A percentile compares a stretch with the other conserved stretches of the same genome.
Evolutionary conservation across 1,284 basidiomycete species (phyloP).

Genomic region (Afroboletus lepidellus): DNA sequence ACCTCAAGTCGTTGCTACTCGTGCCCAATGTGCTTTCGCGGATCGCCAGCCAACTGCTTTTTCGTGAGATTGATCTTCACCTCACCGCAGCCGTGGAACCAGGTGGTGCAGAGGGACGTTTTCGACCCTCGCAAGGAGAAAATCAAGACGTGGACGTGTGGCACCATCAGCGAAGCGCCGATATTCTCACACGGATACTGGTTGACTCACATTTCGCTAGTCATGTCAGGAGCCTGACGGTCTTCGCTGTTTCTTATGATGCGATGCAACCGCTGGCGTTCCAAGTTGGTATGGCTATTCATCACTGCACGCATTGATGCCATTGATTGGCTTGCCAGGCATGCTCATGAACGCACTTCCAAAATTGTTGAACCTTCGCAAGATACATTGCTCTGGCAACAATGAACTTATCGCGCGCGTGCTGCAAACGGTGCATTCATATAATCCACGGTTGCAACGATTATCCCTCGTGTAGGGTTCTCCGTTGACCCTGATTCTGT

Average conservation of each 20-base stretch:
- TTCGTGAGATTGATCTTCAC: slow-evolving; percentile 61
- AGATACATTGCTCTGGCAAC: slow-evolving; percentile 59
- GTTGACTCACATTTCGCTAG: slow-evolving; percentile 57
- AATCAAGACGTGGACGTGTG: slow-evolving; percentile 41
- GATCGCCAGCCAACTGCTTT: slow-evolving; percentile 65
- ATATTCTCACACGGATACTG: slow-evolving; percentile 66
- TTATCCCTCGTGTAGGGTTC: slow-evolving; percentile 51
- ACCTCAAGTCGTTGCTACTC: slow-evolving; percentile 61
- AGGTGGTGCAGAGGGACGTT: slow-evolving; percentile 27
- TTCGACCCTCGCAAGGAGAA: slow-evolving; percentile 7
- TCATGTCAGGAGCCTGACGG: slow-evolving; percentile 54
- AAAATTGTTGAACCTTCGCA: slow-evolving; percentile 55
- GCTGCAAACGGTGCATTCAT: slow-evolving; percentile 49
- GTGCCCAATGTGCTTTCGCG: slow-evolving; percentile 66
- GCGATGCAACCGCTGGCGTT: slow-evolving; percentile 55
- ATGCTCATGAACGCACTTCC: slow-evolving; percentile 69
- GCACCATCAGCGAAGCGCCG: slow-evolving; percentile 65
- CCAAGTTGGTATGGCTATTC: slow-evolving; percentile 50
- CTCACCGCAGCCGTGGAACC: slow-evolving; percentile 32
- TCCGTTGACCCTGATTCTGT: too few relatives aligned
- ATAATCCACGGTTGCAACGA: slow-evolving; percentile 50
- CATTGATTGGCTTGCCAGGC: slow-evolving; percentile 36
- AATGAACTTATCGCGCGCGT: slow-evolving; percentile 53
- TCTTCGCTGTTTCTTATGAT: slow-evolving; percentile 53
- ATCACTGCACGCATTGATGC: not conserved